phyloP scores from a whole-genome alignment of 805 yeast genomes.

The Saturnispora sekii region DNA sequence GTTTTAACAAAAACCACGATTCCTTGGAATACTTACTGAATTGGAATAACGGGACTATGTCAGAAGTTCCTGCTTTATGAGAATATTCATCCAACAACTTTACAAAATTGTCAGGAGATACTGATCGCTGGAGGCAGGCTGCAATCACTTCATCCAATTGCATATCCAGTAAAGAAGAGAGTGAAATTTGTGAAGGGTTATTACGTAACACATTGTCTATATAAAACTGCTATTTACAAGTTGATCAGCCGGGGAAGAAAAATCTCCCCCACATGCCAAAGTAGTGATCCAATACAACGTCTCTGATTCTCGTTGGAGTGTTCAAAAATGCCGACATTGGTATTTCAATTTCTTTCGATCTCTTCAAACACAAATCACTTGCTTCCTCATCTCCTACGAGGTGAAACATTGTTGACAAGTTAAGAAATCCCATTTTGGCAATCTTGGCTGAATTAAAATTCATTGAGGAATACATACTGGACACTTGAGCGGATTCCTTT shows the following conservation, averaged over 20 bases:
- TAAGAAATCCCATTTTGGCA: conserved; percentile 28
- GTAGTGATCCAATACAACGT: conserved; percentile 26
- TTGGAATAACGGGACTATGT: conserved; percentile 12
- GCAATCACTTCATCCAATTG: conserved; percentile 16
- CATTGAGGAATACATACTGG: conserved; percentile 24
- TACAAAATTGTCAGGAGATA: conserved; percentile 20
- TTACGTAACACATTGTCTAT: neutral
- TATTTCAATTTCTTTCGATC: conserved; percentile 22
- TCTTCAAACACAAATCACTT: conserved; percentile 18
- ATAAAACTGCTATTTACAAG: too few species aligned
- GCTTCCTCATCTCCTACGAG: conserved; percentile 23
- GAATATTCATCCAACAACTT: conserved; percentile 22
- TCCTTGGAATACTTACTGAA: conserved; percentile 14
- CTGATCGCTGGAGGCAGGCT: conserved; percentile 17
- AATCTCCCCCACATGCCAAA: conserved; percentile 29
- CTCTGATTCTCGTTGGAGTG: conserved; percentile 19
- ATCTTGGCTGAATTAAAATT: conserved; percentile 31
- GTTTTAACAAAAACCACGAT: conserved; percentile 11
- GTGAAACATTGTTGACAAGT: conserved; percentile 28
- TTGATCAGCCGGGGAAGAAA: conserved; percentile 23
- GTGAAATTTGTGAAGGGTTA: neutral
- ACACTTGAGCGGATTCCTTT: conserved; percentile 28
- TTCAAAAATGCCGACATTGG: conserved; percentile 24
- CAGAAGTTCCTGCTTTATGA: conserved; percentile 12
- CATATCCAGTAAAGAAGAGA: neutral